phyloP scores from a whole-genome alignment of 257 asterid species.

The Anisodus acutangulus region DNA sequence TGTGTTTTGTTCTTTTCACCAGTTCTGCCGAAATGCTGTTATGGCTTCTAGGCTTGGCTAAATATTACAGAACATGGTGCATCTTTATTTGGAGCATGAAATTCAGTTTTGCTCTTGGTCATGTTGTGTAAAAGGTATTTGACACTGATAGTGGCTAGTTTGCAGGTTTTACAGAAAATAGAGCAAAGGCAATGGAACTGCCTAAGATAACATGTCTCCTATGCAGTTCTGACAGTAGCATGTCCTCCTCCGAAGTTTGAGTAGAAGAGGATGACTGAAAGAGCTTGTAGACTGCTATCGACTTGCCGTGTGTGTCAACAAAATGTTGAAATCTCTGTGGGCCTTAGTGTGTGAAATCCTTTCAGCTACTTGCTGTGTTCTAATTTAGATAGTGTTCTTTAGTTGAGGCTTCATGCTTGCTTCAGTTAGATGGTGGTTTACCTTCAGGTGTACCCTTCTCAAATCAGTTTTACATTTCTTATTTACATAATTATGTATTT shows the following conservation, averaged over 20 bases:
- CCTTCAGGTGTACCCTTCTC: slow-evolving; percentile 2
- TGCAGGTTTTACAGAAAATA: slow-evolving; percentile 24
- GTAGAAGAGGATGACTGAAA: slow-evolving; percentile 33
- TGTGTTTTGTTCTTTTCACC: background rate
- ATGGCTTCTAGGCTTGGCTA: background rate
- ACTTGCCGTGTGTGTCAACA: slow-evolving; percentile 27
- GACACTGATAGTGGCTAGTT: background rate
- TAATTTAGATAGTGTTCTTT: slow-evolving; percentile 34
- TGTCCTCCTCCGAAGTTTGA: slow-evolving; percentile 26
- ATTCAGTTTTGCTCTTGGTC: slow-evolving; percentile 15
- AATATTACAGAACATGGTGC: slow-evolving; percentile 10
- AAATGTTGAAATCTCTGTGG: slow-evolving; percentile 39
- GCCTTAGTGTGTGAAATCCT: slow-evolving; percentile 27
- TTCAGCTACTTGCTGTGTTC: slow-evolving; percentile 33
- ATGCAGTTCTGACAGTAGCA: slow-evolving; percentile 1
- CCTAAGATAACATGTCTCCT: background rate
- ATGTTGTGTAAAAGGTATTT: background rate
- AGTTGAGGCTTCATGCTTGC: slow-evolving; percentile 30
- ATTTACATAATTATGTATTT: slow-evolving; percentile 21
- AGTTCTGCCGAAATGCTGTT: background rate
- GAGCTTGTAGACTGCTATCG: background rate
- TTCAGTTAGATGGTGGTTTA: slow-evolving; percentile 5
- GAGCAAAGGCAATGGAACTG: slow-evolving; percentile 24
- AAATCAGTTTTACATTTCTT: background rate
- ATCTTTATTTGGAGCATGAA: slow-evolving; percentile 9